Conservation (phyloP, 2,329 filamentous ascomycete species). For the Epicoccum sorghinum region DNA sequence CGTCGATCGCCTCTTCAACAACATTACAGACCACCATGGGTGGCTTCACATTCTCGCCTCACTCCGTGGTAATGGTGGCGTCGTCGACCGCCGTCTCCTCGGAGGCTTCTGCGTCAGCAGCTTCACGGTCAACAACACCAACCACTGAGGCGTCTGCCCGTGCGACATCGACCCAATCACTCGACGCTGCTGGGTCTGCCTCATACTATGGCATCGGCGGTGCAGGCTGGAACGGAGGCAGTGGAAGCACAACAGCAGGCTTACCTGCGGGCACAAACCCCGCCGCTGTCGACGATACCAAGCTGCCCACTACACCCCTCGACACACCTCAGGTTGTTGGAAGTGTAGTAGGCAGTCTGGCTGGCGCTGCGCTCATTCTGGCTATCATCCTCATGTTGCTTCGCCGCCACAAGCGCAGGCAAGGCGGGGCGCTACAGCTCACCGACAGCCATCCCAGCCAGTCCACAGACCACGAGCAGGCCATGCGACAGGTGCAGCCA, state of each 20-base stretch:
- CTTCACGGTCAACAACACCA: background rate
- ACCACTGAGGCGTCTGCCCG: background rate
- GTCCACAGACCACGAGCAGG: conserved; percentile 34
- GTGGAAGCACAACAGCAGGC: conserved; percentile 20
- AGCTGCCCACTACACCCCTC: conserved; percentile 33
- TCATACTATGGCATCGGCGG: conserved; percentile 11
- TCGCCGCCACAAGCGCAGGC: conserved; percentile 56
- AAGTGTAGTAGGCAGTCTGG: conserved; percentile 67
- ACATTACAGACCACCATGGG: conserved; percentile 5
- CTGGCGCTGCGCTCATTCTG: conserved; percentile 60
- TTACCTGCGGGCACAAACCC: conserved; percentile 18
- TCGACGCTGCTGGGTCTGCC: conserved; percentile 9
- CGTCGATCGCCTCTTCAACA: conserved; percentile 3
- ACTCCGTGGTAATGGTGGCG: background rate
- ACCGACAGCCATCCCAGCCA: conserved; percentile 36
- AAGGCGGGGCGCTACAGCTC: conserved; percentile 38
- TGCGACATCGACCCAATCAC: conserved; percentile 6
- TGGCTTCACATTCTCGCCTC: conserved; percentile 1
- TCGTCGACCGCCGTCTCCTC: conserved; percentile 5
- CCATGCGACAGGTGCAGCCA: conserved; percentile 43
- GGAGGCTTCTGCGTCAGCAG: background rate
- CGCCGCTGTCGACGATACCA: conserved; percentile 14
- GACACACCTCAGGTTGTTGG: conserved; percentile 63
- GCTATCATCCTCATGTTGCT: conserved; percentile 60
- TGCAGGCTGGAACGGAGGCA: conserved; percentile 4